Evolutionary conservation across 352 stramenopile species (phyloP), one percentile per base, ranked within the genome.

Genomic region (Lagenidium sp.): DNA sequence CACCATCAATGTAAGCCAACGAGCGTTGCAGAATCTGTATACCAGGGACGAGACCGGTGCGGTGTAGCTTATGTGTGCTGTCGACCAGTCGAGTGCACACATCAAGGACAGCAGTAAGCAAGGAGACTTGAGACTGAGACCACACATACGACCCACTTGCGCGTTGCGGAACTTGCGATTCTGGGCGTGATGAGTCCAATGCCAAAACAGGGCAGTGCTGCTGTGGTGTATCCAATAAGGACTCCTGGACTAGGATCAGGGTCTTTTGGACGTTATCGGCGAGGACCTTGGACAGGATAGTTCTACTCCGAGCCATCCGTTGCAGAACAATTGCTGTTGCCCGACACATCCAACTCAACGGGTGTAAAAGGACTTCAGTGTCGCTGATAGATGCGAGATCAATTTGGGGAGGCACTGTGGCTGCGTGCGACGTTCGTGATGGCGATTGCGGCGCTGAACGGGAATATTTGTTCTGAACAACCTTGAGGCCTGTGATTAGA

Each of bases 201-300:
- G n/a, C 11, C n/a, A 35, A 19, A 11, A 8, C 26, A 2, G 50
- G 40, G 24, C 45, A 51, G 41, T 41, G 46, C 47, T 50, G 40
- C 42, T 49, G 54, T 30, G 72, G 65, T 13, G 44, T 39, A 2
- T 39, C 57, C 8, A 91, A 46, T 4, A 91, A 56, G 6, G 74
- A 67, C 55, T 91, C 79, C 23, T 87, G 54, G 0, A 79, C 66
- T 3, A 92, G 48, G 20, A 79, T 67, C 12, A 94, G 30, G 21
- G 91, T 16, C 18, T 82, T 78, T 39, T 91, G 70, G 13, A 92
- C 56, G 47, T 94, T 94, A 19, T 94, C 81, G 0, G 69, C 78
- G 13, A 94, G 39, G 0, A 65, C 58, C 25, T 78, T 63, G 1
- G 79, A 85, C 19, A 94, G 47, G 36, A 94, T 88, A 25, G 73